Conservation (phyloP, 2,329 filamentous ascomycete species). For the Trichoderma cornu-damae region DNA sequence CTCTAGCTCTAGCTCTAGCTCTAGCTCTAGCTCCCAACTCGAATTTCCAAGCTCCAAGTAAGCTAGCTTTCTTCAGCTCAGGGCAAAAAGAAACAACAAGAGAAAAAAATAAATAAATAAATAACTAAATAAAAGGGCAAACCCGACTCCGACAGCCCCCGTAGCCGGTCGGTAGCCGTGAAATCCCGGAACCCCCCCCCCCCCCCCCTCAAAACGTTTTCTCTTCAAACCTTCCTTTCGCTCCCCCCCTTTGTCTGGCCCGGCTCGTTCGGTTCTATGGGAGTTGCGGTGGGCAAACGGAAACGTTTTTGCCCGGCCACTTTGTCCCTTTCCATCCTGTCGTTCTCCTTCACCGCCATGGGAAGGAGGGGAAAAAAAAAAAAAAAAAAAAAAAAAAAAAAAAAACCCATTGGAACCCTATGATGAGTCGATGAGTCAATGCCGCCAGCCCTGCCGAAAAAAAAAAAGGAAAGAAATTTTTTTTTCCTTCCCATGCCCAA, state of each 20-base stretch:
- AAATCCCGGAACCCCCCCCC: neutral
- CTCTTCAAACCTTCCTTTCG: no score
- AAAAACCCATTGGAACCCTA: no score
- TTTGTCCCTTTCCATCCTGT: neutral
- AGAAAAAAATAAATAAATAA: no score
- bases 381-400: no score
- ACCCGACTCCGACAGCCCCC: constrained; percentile 4
- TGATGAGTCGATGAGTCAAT: constrained; percentile 6
- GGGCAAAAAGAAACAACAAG: neutral
- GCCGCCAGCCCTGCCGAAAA: constrained; percentile 4
- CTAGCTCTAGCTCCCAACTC: neutral
- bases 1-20: neutral
- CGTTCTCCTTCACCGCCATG: neutral
- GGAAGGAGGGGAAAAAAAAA: no score
- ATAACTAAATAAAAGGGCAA: no score
- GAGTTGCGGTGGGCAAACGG: neutral
- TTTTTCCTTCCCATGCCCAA: constrained; percentile 5
- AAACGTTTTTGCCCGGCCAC: constrained; percentile 1
- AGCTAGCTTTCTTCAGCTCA: neutral
- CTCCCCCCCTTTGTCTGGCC: neutral
- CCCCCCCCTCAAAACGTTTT: neutral
- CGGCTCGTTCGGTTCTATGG: constrained; percentile 10
- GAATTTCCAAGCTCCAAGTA: neutral
- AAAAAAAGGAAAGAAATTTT: no score
- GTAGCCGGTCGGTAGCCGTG: neutral